These are phyloP conservation scores for Penicillium expansum DNA, from an alignment of 2,329 filamentous ascomycete species.

Conservation along the genomic window DNA sequence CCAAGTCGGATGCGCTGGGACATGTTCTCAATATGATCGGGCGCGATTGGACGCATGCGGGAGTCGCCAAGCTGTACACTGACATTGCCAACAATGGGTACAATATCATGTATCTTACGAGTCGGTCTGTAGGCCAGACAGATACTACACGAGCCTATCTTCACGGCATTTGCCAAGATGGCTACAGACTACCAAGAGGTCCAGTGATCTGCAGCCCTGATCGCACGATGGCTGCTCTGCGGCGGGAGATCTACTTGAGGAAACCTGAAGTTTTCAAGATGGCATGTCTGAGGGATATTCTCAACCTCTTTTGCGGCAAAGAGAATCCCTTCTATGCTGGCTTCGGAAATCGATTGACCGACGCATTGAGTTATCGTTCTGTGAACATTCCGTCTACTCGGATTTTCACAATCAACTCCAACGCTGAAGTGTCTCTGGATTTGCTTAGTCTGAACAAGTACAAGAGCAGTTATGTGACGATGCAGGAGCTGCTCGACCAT, in stretches of 20 bases:
- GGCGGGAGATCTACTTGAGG: slow-evolving; percentile 88
- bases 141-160: slow-evolving; percentile 88
- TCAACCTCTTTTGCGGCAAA: slow-evolving; percentile 75
- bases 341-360: slow-evolving; percentile 93
- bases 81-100: slow-evolving; percentile 95
- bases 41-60: slow-evolving; percentile 94
- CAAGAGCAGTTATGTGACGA: slow-evolving; percentile 94
- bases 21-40: slow-evolving; percentile 97
- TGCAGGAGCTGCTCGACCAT: slow-evolving; percentile 95
- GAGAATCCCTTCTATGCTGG: slow-evolving; percentile 91
- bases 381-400: slow-evolving; percentile 92
- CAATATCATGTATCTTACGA: slow-evolving; percentile 98
- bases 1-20: slow-evolving; percentile 91
- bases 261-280: slow-evolving; percentile 99
- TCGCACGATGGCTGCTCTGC: slow-evolving; percentile 85
- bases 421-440: slow-evolving; percentile 91
- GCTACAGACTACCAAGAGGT: slow-evolving; percentile 79
- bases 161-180: slow-evolving; percentile 83
- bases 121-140: slow-evolving; percentile 86
- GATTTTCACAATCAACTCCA: slow-evolving; percentile 98
- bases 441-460: slow-evolving; percentile 88
- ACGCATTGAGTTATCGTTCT: slow-evolving; percentile 91
- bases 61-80: slow-evolving; percentile 94
- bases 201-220: slow-evolving; percentile 95
- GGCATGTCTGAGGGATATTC: slow-evolving; percentile 93